These are phyloP conservation scores for Aureobasidium sp. DNA, from an alignment of 2,329 filamentous ascomycete genomes.

Conservation along the genomic window DNA sequence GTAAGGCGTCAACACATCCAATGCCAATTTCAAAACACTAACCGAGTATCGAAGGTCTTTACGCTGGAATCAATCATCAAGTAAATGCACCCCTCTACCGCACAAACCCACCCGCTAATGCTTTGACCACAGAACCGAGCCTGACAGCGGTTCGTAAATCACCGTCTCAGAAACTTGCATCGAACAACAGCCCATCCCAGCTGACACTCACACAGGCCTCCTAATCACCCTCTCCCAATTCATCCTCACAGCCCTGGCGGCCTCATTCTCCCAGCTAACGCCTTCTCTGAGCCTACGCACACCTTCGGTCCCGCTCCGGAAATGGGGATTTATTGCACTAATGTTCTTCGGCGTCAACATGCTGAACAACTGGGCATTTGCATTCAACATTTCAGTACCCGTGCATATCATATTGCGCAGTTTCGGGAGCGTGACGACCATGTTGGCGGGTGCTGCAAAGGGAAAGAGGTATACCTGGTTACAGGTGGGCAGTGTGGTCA, in stretches of 20 bases:
- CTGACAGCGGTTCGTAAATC: conserved; percentile 63
- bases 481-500: conserved; percentile 72
- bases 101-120: too few relatives aligned
- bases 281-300: conserved; percentile 62
- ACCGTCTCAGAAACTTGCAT: background rate
- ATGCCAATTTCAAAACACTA: background rate
- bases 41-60: conserved; percentile 60
- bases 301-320: conserved; percentile 72
- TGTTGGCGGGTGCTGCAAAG: conserved; percentile 79
- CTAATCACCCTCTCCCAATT: conserved; percentile 47
- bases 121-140: conserved; percentile 77
- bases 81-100: conserved; percentile 38
- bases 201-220: conserved; percentile 61
- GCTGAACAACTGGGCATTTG: conserved; percentile 95
- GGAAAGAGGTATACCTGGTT: conserved; percentile 76
- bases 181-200: too few relatives aligned
- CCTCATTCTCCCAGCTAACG: conserved; percentile 40
- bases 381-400: conserved; percentile 91
- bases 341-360: conserved; percentile 93
- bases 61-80: conserved; percentile 91
- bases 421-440: conserved; percentile 91
- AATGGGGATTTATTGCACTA: conserved; percentile 82
- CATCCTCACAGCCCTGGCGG: conserved; percentile 56
- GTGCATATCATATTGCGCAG: conserved; percentile 95
- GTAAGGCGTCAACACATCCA: conserved; percentile 44